phyloP scores from a whole-genome alignment of 2,329 filamentous ascomycete species.

The Aureobasidium sp. region DNA sequence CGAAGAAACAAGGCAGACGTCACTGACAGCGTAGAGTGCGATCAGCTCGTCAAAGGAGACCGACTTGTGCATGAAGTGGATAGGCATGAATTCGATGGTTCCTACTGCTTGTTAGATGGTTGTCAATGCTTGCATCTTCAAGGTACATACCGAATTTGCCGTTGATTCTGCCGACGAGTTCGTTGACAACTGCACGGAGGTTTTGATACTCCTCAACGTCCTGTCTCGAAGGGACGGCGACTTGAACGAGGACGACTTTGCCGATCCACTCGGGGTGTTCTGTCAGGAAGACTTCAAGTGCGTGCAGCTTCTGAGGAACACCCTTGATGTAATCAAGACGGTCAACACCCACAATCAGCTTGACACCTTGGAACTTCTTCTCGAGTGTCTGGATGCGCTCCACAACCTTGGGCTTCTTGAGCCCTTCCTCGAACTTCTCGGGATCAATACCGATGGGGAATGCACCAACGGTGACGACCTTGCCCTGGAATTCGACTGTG shows the following conservation, averaged over 20 bases:
- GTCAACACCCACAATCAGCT: conserved; percentile 93
- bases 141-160: conserved; percentile 64
- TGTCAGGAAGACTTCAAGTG: conserved; percentile 90
- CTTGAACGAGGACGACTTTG: conserved; percentile 91
- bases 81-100: conserved; percentile 97
- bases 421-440: conserved; percentile 85
- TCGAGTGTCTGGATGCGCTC: conserved; percentile 77
- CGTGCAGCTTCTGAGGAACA: conserved; percentile 93
- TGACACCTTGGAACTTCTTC: conserved; percentile 89
- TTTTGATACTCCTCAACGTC: conserved; percentile 99
- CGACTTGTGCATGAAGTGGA: conserved; percentile 96
- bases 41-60: conserved; percentile 92
- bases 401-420: conserved; percentile 77
- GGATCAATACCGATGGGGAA: conserved; percentile 98
- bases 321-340: conserved; percentile 98
- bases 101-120: conserved; percentile 34
- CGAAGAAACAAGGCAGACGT: conserved; percentile 85
- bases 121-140: conserved; percentile 3
- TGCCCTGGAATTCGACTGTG: conserved; percentile 82
- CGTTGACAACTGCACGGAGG: conserved; percentile 87
- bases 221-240: conserved; percentile 86
- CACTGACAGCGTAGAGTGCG: conserved; percentile 83
- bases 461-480: conserved; percentile 82
- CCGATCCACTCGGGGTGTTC: conserved; percentile 98
- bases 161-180: conserved; percentile 93